Evolutionary conservation across 208 protist species (phyloP), one percentile per base, ranked within the genome.

Genomic region (Paratrypanosoma confusum): DNA sequence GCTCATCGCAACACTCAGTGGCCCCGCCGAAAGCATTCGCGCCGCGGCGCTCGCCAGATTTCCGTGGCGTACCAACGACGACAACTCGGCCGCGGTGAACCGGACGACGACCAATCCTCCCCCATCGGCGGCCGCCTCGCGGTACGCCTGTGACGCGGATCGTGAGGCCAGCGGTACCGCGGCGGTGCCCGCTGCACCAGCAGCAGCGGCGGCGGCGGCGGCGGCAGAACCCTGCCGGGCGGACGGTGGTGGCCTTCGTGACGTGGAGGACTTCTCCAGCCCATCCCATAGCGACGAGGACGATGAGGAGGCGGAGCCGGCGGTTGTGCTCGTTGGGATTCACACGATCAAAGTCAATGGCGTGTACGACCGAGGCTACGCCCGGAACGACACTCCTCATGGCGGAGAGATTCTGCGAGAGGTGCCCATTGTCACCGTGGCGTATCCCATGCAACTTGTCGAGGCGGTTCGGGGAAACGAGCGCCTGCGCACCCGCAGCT

Each of bases 351-450:
- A 34, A 34, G 29, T 34, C 29, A 34, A 34, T 34, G 11, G n/a
- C 29, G n/a, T 14, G 10, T 34, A 34, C n/a, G n/a, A n/a, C n/a
- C n/a, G n/a, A n/a, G n/a, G n/a, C n/a, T 43, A 40, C 23, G 62
- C 53, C 5, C 57, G 56, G 1, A 45, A 60, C 18, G 69, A 67
- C 25, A 49, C 52, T 35, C 36, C 35, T 1, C 22, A 73, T 2
- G 59, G 37, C 0, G 47, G 58, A 27, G 55, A 70, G 16, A 69
- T 78, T 18, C 25, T 69, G 28, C 58, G 60, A 4, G 70, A 78
- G 61, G 65, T 65, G 39, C 70, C 70, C 0, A 69, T 64, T 23
- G 20, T 73, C 3, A 44, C 50, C 10, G 31, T 41, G 18, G n/a
- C 39, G 3, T 47, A 32, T 17, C 38, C 41, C 6, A 47, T 37